phyloP scores from a whole-genome alignment of 2,329 filamentous ascomycete species.

The Cladosporium sphaerospermum region DNA sequence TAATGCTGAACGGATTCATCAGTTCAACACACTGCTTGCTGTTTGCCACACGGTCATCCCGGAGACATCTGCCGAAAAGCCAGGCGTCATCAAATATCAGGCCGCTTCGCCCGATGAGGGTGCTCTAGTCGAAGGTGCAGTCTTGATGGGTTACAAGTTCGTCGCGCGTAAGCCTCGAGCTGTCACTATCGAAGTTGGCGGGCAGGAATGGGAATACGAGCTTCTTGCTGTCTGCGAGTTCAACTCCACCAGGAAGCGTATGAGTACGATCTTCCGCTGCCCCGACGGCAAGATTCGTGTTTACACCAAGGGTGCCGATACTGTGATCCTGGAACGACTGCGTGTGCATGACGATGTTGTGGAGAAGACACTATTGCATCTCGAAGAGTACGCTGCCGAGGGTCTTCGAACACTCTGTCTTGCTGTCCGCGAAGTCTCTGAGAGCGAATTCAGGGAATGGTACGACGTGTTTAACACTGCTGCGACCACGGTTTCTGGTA shows the following conservation, averaged over 20 bases:
- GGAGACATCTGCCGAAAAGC: slow-evolving; percentile 71
- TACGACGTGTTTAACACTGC: slow-evolving; percentile 78
- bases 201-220: slow-evolving; percentile 73
- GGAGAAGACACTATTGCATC: slow-evolving; percentile 82
- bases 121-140: slow-evolving; percentile 88
- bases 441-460: slow-evolving; percentile 87
- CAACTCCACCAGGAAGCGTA: slow-evolving; percentile 93
- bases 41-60: slow-evolving; percentile 98
- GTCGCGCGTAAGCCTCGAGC: slow-evolving; percentile 81
- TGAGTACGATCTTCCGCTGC: slow-evolving; percentile 96
- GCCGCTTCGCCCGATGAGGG: slow-evolving; percentile 96
- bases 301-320: slow-evolving; percentile 96
- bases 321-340: slow-evolving; percentile 89
- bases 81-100: slow-evolving; percentile 87
- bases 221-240: slow-evolving; percentile 97
- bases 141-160: slow-evolving; percentile 80
- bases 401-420: slow-evolving; percentile 91
- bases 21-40: slow-evolving; percentile 80
- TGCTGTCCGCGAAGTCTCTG: slow-evolving; percentile 86
- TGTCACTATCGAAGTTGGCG: slow-evolving; percentile 74
- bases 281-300: slow-evolving; percentile 90
- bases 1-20: slow-evolving; percentile 60
- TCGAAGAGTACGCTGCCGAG: slow-evolving; percentile 98
- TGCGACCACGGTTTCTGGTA: slow-evolving; percentile 83
- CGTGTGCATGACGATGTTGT: slow-evolving; percentile 72